phyloP scores from a whole-genome alignment of 257 asterid genomes.

The Marsdenia floribunda region DNA sequence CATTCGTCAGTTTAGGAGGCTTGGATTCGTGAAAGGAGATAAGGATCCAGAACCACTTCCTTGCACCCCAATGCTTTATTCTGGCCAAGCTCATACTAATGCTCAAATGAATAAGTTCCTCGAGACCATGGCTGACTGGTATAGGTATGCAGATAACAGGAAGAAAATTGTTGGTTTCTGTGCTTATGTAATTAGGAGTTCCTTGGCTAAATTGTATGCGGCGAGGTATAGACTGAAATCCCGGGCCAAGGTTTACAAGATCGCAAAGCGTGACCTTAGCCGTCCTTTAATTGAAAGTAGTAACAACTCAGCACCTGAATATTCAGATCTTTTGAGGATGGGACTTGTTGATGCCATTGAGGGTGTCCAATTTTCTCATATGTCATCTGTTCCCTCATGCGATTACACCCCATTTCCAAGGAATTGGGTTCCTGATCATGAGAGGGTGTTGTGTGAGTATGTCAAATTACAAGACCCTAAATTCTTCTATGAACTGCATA shows the following conservation, averaged over 20 bases:
- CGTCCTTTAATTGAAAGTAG: slow-evolving; percentile 69
- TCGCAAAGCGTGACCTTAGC: slow-evolving; percentile 80
- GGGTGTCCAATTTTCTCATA: slow-evolving; percentile 81
- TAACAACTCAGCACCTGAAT: slow-evolving; percentile 86
- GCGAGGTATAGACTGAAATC: slow-evolving; percentile 92
- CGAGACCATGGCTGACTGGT: slow-evolving; percentile 98
- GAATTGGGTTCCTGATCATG: slow-evolving; percentile 88
- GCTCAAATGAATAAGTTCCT: slow-evolving; percentile 90
- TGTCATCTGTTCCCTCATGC: slow-evolving; percentile 74
- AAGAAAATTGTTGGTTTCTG: slow-evolving; percentile 91
- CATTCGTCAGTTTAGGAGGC: slow-evolving; percentile 69
- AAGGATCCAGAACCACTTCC: slow-evolving; percentile 94
- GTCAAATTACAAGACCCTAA: slow-evolving; percentile 69
- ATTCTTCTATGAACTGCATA: slow-evolving; percentile 63
- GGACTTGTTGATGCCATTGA: slow-evolving; percentile 92
- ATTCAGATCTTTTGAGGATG: slow-evolving; percentile 88
- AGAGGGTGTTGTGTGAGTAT: slow-evolving; percentile 64
- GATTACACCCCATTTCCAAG: slow-evolving; percentile 91
- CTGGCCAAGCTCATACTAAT: slow-evolving; percentile 96
- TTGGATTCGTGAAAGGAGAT: slow-evolving; percentile 77
- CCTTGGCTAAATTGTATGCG: slow-evolving; percentile 90
- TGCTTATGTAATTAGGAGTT: slow-evolving; percentile 88
- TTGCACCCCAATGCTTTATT: slow-evolving; percentile 92
- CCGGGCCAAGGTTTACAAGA: slow-evolving; percentile 87
- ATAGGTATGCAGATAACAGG: slow-evolving; percentile 85